phyloP scores from a whole-genome alignment of 169 alveolate species.

The Plasmodium ovale region DNA sequence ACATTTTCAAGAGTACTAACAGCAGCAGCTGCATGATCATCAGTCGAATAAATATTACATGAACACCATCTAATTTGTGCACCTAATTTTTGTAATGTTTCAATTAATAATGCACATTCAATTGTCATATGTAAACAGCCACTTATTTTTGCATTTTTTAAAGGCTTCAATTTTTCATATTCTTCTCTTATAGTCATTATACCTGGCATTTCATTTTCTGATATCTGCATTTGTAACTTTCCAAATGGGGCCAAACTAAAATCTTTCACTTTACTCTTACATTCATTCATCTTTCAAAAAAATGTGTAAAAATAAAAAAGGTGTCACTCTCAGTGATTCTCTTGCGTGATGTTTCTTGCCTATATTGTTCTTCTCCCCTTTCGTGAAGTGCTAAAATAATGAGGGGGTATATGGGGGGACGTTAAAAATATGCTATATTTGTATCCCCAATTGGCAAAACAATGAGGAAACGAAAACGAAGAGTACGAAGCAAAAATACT shows the following conservation, averaged over 20 bases:
- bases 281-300: conserved; percentile 41
- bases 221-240: conserved; percentile 93
- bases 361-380: no score
- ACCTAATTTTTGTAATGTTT: conserved; percentile 93
- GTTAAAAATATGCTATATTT: no score
- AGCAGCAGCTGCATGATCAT: conserved; percentile 98
- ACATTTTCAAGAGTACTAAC: conserved; percentile 91
- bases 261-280: conserved; percentile 88
- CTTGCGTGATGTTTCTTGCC: no score
- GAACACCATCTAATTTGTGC: conserved; percentile 98
- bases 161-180: conserved; percentile 91
- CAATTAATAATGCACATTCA: conserved; percentile 87
- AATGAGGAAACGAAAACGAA: no score
- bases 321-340: no score
- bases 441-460: no score
- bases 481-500: no score
- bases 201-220: conserved; percentile 98
- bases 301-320: background rate
- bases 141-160: conserved; percentile 95
- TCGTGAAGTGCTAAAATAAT: no score
- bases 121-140: conserved; percentile 99
- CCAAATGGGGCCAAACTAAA: conserved; percentile 94
- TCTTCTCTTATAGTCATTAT: conserved; percentile 93
- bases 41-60: conserved; percentile 98
- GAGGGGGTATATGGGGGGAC: no score